Conservation (phyloP, 106 monocot species). For the Iris macrosiphon region DNA sequence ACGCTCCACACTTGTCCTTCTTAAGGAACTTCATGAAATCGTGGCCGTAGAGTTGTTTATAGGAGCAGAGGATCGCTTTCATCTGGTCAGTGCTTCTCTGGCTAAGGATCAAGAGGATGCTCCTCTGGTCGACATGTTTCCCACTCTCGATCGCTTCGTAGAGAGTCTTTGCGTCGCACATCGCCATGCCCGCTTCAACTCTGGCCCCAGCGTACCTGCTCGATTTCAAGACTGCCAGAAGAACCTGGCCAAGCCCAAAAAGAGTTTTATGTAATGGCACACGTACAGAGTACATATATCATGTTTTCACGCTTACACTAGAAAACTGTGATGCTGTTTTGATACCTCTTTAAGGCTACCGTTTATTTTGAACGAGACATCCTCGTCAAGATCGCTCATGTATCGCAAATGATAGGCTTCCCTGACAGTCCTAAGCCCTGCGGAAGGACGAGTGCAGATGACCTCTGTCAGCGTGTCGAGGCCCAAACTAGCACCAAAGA, state of each 20-base stretch:
- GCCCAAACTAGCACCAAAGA: slow-evolving; percentile 12
- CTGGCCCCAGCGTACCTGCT: slow-evolving; percentile 9
- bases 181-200: slow-evolving; percentile 28
- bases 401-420: slow-evolving; percentile 24
- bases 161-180: slow-evolving; percentile 47
- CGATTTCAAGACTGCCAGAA: slow-evolving; percentile 36
- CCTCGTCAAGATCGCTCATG: slow-evolving; percentile 20
- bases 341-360: slow-evolving; percentile 33
- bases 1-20: slow-evolving; percentile 29
- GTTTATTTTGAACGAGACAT: slow-evolving; percentile 20
- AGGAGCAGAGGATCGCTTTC: slow-evolving; percentile 24
- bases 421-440: slow-evolving; percentile 16
- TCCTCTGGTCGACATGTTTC: slow-evolving; percentile 18
- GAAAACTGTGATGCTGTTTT: no score
- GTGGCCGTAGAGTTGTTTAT: slow-evolving; percentile 40
- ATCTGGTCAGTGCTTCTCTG: slow-evolving; percentile 31
- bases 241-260: slow-evolving; percentile 12
- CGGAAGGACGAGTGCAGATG: slow-evolving; percentile 39
- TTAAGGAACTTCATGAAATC: slow-evolving; percentile 41
- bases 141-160: slow-evolving; percentile 42
- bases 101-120: slow-evolving; percentile 17
- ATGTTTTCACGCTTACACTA: background rate
- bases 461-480: slow-evolving; percentile 20
- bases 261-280: background rate
- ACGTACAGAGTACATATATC: background rate